Base-by-base conservation (phyloP, 768 basidiomycete genomes). In the Roridomyces roridus region DNA sequence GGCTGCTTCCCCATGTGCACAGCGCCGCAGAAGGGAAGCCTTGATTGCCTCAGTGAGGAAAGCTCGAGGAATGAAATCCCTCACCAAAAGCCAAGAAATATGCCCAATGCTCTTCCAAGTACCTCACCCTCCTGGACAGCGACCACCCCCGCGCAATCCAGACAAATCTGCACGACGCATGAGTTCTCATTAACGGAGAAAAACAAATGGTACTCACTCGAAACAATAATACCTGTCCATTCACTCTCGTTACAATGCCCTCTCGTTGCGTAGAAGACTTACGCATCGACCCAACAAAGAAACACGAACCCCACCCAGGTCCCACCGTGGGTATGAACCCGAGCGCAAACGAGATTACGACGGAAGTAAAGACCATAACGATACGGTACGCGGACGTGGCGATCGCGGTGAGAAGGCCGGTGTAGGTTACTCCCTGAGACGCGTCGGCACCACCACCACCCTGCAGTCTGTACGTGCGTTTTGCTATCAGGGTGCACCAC, bases 271-370 rank as follows among this genome's bases (percentile, higher is more conserved):
- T 15, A 26, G 36, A 55, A 17, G 20, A 88, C 92, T 81, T 71
- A 94, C 89, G 93, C 80, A 69, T 95, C 88, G 41, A 94, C 80
- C 89, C 93, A 92, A 65, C 91, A 94, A 55, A 93, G 73, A 67
- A 93, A 95, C 6, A 83, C 68, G 67, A 93, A 91, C 24, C 85
- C 83, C 6, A 80, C 71, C 2, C 77, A 55, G 0, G 82, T 9
- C 94, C 94, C 12, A 87, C 71, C 51, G 81, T 76, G 3, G 94
- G 94, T 18, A 92, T 76, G 47, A 79, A 76, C 6, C 78, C 74
- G 28, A 96, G 75, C 15, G 80, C 78, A 55, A 89, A 86, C 5
- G 88, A 89, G 18, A 93, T 74, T 8, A 83, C 67, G 20, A 93
- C 76, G 14, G 91, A 91, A 5, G 91, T 92, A 67, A 85, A 72